phyloP scores from a whole-genome alignment of 495 filamentous ascomycete species.

The Neurospora sp. region DNA sequence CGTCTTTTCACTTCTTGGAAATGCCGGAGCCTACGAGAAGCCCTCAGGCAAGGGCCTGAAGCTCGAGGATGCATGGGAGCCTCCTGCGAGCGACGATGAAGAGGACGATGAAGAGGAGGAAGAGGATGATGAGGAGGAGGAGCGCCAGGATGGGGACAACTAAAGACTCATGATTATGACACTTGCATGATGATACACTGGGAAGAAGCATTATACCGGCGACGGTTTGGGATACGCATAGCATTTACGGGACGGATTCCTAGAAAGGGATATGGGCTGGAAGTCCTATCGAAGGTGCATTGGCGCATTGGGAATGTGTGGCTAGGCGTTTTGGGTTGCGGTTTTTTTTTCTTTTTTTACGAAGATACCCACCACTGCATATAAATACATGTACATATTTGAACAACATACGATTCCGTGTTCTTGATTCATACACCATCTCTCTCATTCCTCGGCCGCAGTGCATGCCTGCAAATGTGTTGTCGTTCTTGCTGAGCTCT shows the following conservation, averaged over 20 bases:
- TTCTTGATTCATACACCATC: neutral
- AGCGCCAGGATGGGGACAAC: constrained; percentile 12
- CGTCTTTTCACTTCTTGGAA: constrained; percentile 38
- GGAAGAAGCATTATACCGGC: neutral
- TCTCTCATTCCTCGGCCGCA: neutral
- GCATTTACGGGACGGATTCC: neutral
- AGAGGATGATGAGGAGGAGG: constrained; percentile 23
- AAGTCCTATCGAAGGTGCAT: neutral
- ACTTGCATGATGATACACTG: neutral
- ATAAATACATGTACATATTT: neutral
- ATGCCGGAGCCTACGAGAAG: constrained; percentile 22
- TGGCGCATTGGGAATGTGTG: neutral
- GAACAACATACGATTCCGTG: neutral
- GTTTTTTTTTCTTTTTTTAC: neutral
- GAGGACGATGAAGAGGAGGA: constrained; percentile 43
- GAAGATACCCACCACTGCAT: neutral
- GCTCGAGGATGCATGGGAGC: constrained; percentile 74
- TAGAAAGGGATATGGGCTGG: neutral
- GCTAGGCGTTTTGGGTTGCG: neutral
- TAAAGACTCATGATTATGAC: neutral
- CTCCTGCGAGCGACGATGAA: constrained; percentile 51
- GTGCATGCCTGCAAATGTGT: neutral
- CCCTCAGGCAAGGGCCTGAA: constrained; percentile 63
- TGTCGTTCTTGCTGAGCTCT: neutral
- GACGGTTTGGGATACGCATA: neutral